These are phyloP conservation scores for Exophiala alcalophila DNA, from an alignment of 2,329 filamentous ascomycete species.

Conservation along the genomic window DNA sequence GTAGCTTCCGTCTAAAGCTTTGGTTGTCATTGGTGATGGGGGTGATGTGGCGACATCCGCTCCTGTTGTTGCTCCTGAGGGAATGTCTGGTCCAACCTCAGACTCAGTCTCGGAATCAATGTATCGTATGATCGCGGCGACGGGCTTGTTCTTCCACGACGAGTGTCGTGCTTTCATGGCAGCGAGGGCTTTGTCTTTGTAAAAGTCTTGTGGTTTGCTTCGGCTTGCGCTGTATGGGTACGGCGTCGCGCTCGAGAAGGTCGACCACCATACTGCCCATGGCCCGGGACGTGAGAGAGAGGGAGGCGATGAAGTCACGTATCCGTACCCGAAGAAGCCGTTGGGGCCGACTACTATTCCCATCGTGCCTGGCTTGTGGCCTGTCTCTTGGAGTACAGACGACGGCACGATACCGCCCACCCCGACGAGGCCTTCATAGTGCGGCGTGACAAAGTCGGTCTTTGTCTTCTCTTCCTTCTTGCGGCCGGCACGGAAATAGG, in stretches of 20 bases:
- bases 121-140: slow-evolving; percentile 41
- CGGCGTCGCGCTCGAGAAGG: slow-evolving; percentile 25
- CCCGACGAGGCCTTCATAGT: slow-evolving; percentile 45
- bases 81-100: too few relatives aligned
- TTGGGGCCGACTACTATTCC: slow-evolving; percentile 47
- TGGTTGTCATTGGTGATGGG: not conserved
- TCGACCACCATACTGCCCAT: slow-evolving; percentile 48
- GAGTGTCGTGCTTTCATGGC: slow-evolving; percentile 41
- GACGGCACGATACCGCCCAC: slow-evolving; percentile 47
- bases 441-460: slow-evolving; percentile 32
- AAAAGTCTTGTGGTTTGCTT: slow-evolving; percentile 15
- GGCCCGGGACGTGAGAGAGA: slow-evolving; percentile 34
- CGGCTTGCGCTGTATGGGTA: slow-evolving; percentile 11
- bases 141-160: slow-evolving; percentile 47
- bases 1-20: slow-evolving; percentile 40
- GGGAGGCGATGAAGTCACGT: slow-evolving; percentile 25
- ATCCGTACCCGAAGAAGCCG: slow-evolving; percentile 52
- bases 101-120: slow-evolving; percentile 35
- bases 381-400: slow-evolving; percentile 34
- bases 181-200: slow-evolving; percentile 11
- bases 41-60: not conserved
- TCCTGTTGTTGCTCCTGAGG: not conserved
- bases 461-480: not conserved
- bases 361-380: slow-evolving; percentile 37
- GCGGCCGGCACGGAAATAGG: slow-evolving; percentile 33